Evolutionary conservation across 352 stramenopile species (phyloP).

Genomic region (Globisporangium camurandrum): DNA sequence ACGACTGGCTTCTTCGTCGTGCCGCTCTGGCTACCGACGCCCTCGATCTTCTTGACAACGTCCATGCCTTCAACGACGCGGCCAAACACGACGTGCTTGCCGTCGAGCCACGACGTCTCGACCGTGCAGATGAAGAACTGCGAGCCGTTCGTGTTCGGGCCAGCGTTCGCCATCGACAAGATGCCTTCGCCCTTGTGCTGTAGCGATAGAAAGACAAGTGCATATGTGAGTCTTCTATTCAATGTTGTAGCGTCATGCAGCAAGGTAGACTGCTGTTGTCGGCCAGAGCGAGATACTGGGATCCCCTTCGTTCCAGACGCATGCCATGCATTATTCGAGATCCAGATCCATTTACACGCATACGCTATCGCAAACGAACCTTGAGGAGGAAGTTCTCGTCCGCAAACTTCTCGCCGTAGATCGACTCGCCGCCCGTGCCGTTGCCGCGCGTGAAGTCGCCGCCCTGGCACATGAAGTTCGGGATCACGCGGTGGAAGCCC

Average conservation of each 20-base stretch:
- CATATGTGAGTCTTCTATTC: not conserved
- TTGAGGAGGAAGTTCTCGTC: constrained; percentile 95
- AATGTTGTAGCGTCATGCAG: too few species aligned
- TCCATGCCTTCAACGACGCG: constrained; percentile 95
- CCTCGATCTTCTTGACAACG: constrained; percentile 97
- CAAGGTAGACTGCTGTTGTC: too few species aligned
- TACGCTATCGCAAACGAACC: constrained; percentile 19
- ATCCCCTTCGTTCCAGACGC: too few species aligned
- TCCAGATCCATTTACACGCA: too few species aligned
- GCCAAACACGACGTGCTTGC: constrained; percentile 93
- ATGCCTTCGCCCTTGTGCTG: constrained; percentile 89
- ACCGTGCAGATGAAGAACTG: constrained; percentile 97
- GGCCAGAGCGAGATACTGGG: too few species aligned
- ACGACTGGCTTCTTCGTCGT: constrained; percentile 87
- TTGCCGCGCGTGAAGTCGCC: constrained; percentile 91
- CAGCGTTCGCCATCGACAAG: constrained; percentile 95
- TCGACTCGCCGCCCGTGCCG: constrained; percentile 92
- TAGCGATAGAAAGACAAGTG: constrained; percentile 7
- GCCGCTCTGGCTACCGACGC: constrained; percentile 90
- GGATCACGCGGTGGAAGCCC: constrained; percentile 90
- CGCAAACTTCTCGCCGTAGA: constrained; percentile 94
- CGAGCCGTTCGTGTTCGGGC: constrained; percentile 95
- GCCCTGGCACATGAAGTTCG: constrained; percentile 94
- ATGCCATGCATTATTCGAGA: too few species aligned
- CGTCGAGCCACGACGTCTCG: constrained; percentile 87